Percentiles rank a stretch among this genome's conserved stretches.
Evolutionary conservation across 139 green algal genomes (phyloP).

Genomic region (Chlorella sp.): DNA sequence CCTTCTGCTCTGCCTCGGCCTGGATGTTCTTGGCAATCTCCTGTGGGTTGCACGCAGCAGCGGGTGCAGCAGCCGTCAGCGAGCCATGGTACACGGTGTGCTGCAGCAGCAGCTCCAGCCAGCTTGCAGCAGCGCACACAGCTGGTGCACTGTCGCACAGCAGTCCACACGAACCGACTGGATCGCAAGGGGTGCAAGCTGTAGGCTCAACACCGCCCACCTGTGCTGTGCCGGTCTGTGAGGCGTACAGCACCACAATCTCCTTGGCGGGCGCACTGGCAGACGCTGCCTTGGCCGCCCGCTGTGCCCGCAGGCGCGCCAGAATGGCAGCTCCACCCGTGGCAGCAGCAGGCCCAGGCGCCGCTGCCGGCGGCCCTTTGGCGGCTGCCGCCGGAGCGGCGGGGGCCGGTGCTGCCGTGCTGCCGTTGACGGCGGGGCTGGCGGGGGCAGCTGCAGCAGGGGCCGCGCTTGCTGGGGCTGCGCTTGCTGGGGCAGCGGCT

Average conservation of each 20-base stretch:
- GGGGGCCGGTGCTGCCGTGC: background rate
- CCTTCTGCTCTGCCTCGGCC: slow-evolving; percentile 70
- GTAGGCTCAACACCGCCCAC: too few relatives aligned
- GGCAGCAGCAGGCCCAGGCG: background rate
- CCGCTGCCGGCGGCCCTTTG: background rate
- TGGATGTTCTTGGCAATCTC: slow-evolving; percentile 93
- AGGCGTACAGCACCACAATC: slow-evolving; percentile 84
- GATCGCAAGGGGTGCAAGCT: too few relatives aligned
- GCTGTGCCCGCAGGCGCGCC: slow-evolving; percentile 35
- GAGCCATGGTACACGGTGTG: too few relatives aligned
- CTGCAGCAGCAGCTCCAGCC: too few relatives aligned
- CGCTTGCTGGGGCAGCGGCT: background rate
- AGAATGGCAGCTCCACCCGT: slow-evolving; percentile 46
- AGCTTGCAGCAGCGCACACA: too few relatives aligned
- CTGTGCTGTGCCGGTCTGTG: slow-evolving; percentile 89
- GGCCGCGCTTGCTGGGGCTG: background rate
- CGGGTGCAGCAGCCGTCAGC: too few relatives aligned
- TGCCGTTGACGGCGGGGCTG: too few relatives aligned
- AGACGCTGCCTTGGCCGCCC: background rate
- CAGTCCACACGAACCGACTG: too few relatives aligned
- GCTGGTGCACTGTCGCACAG: too few relatives aligned
- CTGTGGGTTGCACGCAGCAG: too few relatives aligned
- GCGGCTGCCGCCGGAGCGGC: background rate
- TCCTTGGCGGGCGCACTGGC: slow-evolving; percentile 19
- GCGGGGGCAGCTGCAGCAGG: background rate